Percentiles rank a stretch among this genome's conserved stretches.
These are phyloP conservation scores for Penicillium diatomitis DNA, from an alignment of 495 filamentous ascomycete genomes.

Conservation along the genomic window DNA sequence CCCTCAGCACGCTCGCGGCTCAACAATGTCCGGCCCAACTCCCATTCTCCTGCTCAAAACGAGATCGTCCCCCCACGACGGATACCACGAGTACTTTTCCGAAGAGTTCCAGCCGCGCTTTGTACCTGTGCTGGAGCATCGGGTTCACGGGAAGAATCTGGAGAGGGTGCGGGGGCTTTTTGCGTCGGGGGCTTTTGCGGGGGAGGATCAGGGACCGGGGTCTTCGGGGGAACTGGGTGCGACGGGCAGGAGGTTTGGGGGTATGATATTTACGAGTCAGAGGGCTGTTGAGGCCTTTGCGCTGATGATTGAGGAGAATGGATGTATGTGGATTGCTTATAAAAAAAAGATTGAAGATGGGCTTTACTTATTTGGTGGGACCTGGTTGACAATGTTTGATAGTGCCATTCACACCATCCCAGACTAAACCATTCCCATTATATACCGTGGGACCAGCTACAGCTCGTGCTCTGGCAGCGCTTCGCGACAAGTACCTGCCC, in stretches of 20 bases:
- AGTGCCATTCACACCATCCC: constrained; percentile 20
- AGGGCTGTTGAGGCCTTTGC: constrained; percentile 83
- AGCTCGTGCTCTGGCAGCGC: constrained; percentile 55
- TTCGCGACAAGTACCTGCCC: constrained; percentile 35
- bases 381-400: constrained; percentile 1
- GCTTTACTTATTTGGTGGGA: too few species aligned
- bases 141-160: constrained; percentile 41
- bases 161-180: constrained; percentile 34
- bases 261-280: constrained; percentile 88
- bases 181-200: constrained; percentile 17
- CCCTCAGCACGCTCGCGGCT: too few species aligned
- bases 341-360: too few species aligned
- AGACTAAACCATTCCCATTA: constrained; percentile 41
- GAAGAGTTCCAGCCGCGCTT: constrained; percentile 48
- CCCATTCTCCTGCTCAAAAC: constrained; percentile 78
- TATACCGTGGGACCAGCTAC: constrained; percentile 95
- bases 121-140: constrained; percentile 78
- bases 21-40: constrained; percentile 7
- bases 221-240: constrained; percentile 1
- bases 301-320: constrained; percentile 46
- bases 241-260: constrained; percentile 51
- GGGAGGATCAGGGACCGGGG: neutral
- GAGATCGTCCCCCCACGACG: constrained; percentile 64
- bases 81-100: constrained; percentile 69
- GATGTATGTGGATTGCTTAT: constrained; percentile 15